These are phyloP conservation scores for Dothideomycetes sp. DNA, from an alignment of 2,329 filamentous ascomycete genomes.

Conservation along the genomic window DNA sequence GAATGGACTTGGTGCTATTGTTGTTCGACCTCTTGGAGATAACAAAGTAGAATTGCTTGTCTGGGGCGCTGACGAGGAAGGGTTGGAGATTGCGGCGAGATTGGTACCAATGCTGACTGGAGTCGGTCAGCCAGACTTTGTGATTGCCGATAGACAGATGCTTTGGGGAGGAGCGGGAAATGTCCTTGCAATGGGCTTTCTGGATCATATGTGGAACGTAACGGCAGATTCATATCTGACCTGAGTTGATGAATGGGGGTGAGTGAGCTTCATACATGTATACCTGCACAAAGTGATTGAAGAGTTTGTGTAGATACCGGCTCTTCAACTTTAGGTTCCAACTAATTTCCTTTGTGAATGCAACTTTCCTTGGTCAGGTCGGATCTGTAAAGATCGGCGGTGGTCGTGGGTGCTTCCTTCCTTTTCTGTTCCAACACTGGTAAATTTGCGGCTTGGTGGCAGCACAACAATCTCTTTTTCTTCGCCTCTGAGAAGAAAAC, in stretches of 20 bases:
- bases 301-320: too few species aligned
- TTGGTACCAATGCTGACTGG: constrained; percentile 46
- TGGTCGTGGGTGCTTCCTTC: too few species aligned
- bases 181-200: constrained; percentile 43
- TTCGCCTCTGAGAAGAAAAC: too few species aligned
- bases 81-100: constrained; percentile 38
- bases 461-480: too few species aligned
- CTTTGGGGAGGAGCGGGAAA: constrained; percentile 42
- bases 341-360: too few species aligned
- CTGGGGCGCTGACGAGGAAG: constrained; percentile 40
- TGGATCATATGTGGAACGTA: constrained; percentile 43
- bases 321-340: too few species aligned
- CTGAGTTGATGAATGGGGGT: constrained; percentile 5
- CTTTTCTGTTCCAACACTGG: too few species aligned
- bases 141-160: constrained; percentile 36
- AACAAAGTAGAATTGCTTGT: constrained; percentile 44
- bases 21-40: constrained; percentile 36
- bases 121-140: constrained; percentile 46
- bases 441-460: too few species aligned
- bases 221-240: constrained; percentile 35
- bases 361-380: too few species aligned
- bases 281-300: too few species aligned
- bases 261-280: too few species aligned
- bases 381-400: too few species aligned
- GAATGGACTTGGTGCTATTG: constrained; percentile 36